Conservation (phyloP, 1,139 yeast species). For the Lizanozyma gosingica region DNA sequence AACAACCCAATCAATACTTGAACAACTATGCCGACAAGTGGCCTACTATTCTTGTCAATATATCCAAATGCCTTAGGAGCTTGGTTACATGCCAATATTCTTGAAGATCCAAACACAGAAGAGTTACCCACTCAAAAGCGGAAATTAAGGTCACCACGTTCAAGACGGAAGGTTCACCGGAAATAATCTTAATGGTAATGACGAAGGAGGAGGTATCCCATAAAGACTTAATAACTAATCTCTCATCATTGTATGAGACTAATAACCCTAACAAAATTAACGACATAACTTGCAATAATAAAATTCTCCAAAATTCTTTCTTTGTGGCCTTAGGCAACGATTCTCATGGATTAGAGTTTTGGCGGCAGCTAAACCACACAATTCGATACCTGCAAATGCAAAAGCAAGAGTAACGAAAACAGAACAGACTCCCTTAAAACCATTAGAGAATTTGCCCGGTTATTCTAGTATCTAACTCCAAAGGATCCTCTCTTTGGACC, state of each 20-base stretch:
- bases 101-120: slow-evolving; percentile 56
- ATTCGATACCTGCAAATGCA: slow-evolving; percentile 34
- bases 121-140: slow-evolving; percentile 40
- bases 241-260: slow-evolving; percentile 24
- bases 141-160: slow-evolving; percentile 39
- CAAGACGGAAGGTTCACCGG: slow-evolving; percentile 39
- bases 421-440: slow-evolving; percentile 34
- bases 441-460: slow-evolving; percentile 36
- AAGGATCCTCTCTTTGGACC: slow-evolving; percentile 27
- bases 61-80: slow-evolving; percentile 51
- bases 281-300: slow-evolving; percentile 31
- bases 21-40: slow-evolving; percentile 44
- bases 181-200: slow-evolving; percentile 32
- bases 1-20: slow-evolving; percentile 48
- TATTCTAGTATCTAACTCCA: slow-evolving; percentile 31
- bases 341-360: slow-evolving; percentile 32
- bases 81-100: slow-evolving; percentile 55
- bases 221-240: slow-evolving; percentile 15
- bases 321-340: slow-evolving; percentile 33
- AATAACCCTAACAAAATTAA: slow-evolving; percentile 29
- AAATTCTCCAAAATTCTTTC: slow-evolving; percentile 39
- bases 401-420: slow-evolving; percentile 37
- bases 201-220: slow-evolving; percentile 40
- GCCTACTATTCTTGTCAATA: slow-evolving; percentile 60
- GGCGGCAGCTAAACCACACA: slow-evolving; percentile 33